phyloP scores from a whole-genome alignment of 306 rosid genomes.

The Medicago ruthenica region DNA sequence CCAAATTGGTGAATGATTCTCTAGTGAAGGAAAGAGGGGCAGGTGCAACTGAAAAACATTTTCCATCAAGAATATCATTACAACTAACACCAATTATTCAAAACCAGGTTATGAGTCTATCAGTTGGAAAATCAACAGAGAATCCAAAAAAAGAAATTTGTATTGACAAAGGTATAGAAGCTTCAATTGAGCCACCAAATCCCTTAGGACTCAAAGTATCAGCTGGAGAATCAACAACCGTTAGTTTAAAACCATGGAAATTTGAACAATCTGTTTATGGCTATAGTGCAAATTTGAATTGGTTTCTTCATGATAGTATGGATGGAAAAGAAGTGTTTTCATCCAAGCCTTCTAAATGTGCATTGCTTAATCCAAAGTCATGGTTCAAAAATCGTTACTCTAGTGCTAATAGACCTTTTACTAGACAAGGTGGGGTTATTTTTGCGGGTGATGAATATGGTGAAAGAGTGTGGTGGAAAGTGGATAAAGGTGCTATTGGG shows the following conservation, averaged over 20 bases:
- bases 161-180: slow-evolving; percentile 68
- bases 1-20: slow-evolving; percentile 67
- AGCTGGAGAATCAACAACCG: slow-evolving; percentile 56
- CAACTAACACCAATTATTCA: slow-evolving; percentile 81
- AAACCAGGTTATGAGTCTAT: slow-evolving; percentile 66
- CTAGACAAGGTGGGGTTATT: slow-evolving; percentile 83
- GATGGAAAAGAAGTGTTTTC: slow-evolving; percentile 83
- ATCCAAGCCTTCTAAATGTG: slow-evolving; percentile 73
- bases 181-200: slow-evolving; percentile 60
- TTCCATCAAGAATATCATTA: slow-evolving; percentile 78
- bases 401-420: slow-evolving; percentile 78
- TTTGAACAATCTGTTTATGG: slow-evolving; percentile 83
- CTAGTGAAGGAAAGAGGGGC: slow-evolving; percentile 68
- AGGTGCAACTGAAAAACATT: slow-evolving; percentile 73
- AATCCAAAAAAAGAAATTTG: slow-evolving; percentile 77
- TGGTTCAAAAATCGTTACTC: slow-evolving; percentile 87
- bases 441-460: slow-evolving; percentile 94
- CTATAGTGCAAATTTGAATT: slow-evolving; percentile 70
- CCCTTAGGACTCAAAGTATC: slow-evolving; percentile 67
- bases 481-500: slow-evolving; percentile 68
- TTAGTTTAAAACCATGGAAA: slow-evolving; percentile 85
- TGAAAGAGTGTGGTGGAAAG: slow-evolving; percentile 77
- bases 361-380: slow-evolving; percentile 73
- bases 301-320: slow-evolving; percentile 85
- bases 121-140: slow-evolving; percentile 85